Conservation (phyloP, 2,329 filamentous ascomycete genomes). For the Pyrenophora seminiperda region DNA sequence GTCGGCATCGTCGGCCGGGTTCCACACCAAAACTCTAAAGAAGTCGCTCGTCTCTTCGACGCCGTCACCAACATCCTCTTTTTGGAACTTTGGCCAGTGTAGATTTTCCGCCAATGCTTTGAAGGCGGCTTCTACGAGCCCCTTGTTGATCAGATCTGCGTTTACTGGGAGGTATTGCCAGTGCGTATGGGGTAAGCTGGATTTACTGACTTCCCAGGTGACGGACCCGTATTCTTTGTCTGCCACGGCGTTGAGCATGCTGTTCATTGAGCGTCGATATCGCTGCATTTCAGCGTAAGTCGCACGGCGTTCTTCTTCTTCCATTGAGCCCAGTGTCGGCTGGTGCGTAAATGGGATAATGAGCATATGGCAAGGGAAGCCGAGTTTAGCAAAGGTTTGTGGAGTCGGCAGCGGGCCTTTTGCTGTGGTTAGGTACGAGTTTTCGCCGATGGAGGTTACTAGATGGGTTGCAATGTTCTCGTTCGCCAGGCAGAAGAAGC, state of each 20-base stretch:
- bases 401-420: conserved; percentile 83
- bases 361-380: conserved; percentile 83
- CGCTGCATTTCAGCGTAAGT: conserved; percentile 81
- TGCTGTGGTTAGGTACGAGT: conserved; percentile 86
- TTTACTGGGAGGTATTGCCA: conserved; percentile 91
- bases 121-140: conserved; percentile 86
- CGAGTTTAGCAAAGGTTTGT: conserved; percentile 71
- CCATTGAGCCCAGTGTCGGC: conserved; percentile 73
- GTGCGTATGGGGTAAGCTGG: conserved; percentile 81
- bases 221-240: conserved; percentile 73
- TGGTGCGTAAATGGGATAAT: conserved; percentile 88
- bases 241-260: conserved; percentile 67
- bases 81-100: conserved; percentile 60
- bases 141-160: conserved; percentile 67
- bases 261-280: conserved; percentile 77
- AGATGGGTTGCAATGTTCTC: conserved; percentile 83
- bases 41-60: conserved; percentile 62
- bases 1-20: conserved; percentile 56
- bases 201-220: conserved; percentile 89
- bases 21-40: conserved; percentile 84
- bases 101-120: conserved; percentile 83
- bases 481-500: conserved; percentile 96
- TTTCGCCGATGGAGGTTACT: conserved; percentile 84
- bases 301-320: conserved; percentile 60
- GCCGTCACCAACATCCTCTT: conserved; percentile 49